phyloP scores from a whole-genome alignment of 2,329 filamentous ascomycete species.

The Trichophyton rubrum region DNA sequence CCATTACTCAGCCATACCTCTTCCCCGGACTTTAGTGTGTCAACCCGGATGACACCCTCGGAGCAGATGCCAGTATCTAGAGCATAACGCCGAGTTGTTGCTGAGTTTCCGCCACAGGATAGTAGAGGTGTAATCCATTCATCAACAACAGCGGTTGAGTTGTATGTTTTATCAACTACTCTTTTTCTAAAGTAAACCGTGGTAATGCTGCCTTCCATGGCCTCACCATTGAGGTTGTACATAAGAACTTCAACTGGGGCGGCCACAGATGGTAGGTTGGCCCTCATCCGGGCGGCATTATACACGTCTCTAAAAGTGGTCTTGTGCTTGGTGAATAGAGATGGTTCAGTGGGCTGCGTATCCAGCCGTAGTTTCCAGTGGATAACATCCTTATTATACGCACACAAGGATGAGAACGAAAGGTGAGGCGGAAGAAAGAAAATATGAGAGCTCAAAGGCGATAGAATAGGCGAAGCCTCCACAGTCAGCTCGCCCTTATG shows the following conservation, averaged over 20 bases:
- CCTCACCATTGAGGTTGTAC: slow-evolving; percentile 48
- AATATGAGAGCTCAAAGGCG: slow-evolving; percentile 15
- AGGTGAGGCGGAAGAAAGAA: slow-evolving; percentile 6
- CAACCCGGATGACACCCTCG: slow-evolving; percentile 49
- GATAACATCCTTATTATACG: slow-evolving; percentile 7
- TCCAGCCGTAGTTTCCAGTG: slow-evolving; percentile 45
- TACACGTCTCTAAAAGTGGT: slow-evolving; percentile 66
- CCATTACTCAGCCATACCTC: slow-evolving; percentile 83
- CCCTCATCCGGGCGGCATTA: slow-evolving; percentile 52
- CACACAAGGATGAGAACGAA: slow-evolving; percentile 2
- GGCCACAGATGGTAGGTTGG: slow-evolving; percentile 37
- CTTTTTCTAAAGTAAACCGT: slow-evolving; percentile 67
- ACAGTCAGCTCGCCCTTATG: slow-evolving; percentile 20
- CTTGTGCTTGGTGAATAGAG: slow-evolving; percentile 71
- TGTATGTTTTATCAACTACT: neutral
- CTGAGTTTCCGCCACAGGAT: slow-evolving; percentile 67
- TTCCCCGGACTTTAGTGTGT: slow-evolving; percentile 57
- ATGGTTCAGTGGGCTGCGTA: slow-evolving; percentile 37
- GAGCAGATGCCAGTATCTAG: slow-evolving; percentile 54
- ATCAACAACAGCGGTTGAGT: slow-evolving; percentile 15
- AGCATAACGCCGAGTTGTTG: slow-evolving; percentile 75
- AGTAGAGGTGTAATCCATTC: slow-evolving; percentile 71
- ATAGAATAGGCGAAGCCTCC: slow-evolving; percentile 21
- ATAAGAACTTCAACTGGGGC: slow-evolving; percentile 60
- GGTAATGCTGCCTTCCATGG: slow-evolving; percentile 79